phyloP scores from a whole-genome alignment of 1,284 basidiomycete genomes.

The Marasmius sp. region DNA sequence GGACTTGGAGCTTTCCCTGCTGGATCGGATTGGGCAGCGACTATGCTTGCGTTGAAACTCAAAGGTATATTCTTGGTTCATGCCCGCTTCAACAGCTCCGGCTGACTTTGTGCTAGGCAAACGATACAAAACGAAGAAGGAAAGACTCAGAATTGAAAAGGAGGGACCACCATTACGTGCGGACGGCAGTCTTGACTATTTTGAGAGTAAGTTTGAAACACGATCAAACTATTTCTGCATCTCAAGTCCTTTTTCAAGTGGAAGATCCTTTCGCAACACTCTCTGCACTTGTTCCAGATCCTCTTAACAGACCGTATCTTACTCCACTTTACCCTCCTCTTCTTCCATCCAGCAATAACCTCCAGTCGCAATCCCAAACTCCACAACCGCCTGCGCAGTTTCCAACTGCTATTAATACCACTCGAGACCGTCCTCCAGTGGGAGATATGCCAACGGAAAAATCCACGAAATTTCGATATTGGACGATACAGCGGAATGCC shows the following conservation, averaged over 20 bases:
- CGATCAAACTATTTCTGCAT: slow-evolving; percentile 5
- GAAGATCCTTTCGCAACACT: slow-evolving; percentile 75
- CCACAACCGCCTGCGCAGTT: slow-evolving; percentile 17
- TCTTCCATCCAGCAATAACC: slow-evolving; percentile 11
- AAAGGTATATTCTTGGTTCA: slow-evolving; percentile 50
- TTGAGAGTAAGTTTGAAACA: slow-evolving; percentile 51
- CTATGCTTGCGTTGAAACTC: slow-evolving; percentile 69
- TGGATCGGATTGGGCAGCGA: slow-evolving; percentile 63
- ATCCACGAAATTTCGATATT: slow-evolving; percentile 35
- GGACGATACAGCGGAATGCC: slow-evolving; percentile 40
- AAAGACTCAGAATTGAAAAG: slow-evolving; percentile 68
- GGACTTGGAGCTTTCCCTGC: slow-evolving; percentile 70
- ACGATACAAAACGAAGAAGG: slow-evolving; percentile 75
- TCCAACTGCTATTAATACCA: slow-evolving; percentile 28
- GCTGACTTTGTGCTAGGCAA: slow-evolving; percentile 49
- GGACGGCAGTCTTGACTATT: slow-evolving; percentile 75
- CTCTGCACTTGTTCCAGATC: slow-evolving; percentile 60
- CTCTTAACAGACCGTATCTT: slow-evolving; percentile 50
- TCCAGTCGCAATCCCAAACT: slow-evolving; percentile 22
- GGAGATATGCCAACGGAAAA: slow-evolving; percentile 15
- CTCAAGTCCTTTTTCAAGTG: slow-evolving; percentile 42
- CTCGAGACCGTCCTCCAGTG: slow-evolving; percentile 15
- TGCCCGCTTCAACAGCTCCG: background rate
- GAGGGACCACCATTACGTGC: slow-evolving; percentile 64
- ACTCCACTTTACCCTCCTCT: slow-evolving; percentile 53